Percentiles rank a stretch among this genome's conserved stretches.
Conservation (phyloP, 108 stramenopile genomes). For the Skeletonema costatum region DNA sequence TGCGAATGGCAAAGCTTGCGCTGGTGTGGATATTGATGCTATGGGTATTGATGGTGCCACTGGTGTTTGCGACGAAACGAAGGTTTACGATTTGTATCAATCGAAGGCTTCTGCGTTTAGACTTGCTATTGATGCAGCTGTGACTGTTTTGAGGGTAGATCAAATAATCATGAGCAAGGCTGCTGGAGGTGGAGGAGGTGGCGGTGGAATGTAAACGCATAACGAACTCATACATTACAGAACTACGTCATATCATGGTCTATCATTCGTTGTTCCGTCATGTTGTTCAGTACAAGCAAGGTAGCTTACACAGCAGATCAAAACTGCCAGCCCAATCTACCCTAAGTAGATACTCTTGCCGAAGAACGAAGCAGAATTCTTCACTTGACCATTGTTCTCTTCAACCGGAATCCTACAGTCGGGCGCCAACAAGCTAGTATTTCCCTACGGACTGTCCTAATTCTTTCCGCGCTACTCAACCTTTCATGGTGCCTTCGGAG, state of each 20-base stretch:
- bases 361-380: too few species aligned
- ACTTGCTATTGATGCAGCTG: slow-evolving; percentile 94
- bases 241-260: neutral
- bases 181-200: slow-evolving; percentile 65
- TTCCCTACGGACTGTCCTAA: neutral
- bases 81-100: slow-evolving; percentile 77
- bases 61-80: slow-evolving; percentile 61
- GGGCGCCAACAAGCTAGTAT: neutral
- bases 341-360: too few species aligned
- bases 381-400: too few species aligned
- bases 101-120: slow-evolving; percentile 89
- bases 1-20: slow-evolving; percentile 72
- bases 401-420: too few species aligned
- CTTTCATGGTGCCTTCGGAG: slow-evolving; percentile 13
- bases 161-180: slow-evolving; percentile 99
- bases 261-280: too few species aligned
- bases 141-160: slow-evolving; percentile 96
- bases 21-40: slow-evolving; percentile 89
- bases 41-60: slow-evolving; percentile 44
- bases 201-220: slow-evolving; percentile 14
- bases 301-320: too few species aligned
- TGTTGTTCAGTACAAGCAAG: too few species aligned
- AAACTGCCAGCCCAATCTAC: too few species aligned
- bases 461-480: neutral
- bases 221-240: neutral